Evolutionary conservation across 2,329 filamentous ascomycete genomes (phyloP).

Genomic region (Ascochyta lentis): DNA sequence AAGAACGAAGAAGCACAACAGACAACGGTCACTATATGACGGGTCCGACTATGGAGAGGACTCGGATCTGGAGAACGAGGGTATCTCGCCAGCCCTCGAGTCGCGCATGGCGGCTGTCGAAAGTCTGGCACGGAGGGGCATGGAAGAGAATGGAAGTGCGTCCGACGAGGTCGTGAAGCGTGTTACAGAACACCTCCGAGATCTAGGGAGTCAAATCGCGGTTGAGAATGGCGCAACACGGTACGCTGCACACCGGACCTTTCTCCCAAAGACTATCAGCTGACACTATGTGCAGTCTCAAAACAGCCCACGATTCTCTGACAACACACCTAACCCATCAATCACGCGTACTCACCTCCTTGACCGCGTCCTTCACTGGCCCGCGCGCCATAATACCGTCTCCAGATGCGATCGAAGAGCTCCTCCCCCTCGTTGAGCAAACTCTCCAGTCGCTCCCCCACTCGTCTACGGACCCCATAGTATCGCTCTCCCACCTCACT

Average conservation of each 20-base stretch:
- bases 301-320: constrained; percentile 76
- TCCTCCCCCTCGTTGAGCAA: constrained; percentile 71
- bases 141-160: constrained; percentile 69
- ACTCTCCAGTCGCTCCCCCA: constrained; percentile 72
- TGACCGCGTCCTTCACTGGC: constrained; percentile 74
- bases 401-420: constrained; percentile 68
- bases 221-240: constrained; percentile 76
- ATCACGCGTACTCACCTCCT: constrained; percentile 75
- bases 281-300: constrained; percentile 61
- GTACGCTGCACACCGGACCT: constrained; percentile 51
- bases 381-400: constrained; percentile 70
- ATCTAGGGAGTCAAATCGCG: constrained; percentile 74
- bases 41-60: constrained; percentile 78
- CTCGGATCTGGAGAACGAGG: constrained; percentile 71
- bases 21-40: constrained; percentile 65
- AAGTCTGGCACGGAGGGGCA: constrained; percentile 67
- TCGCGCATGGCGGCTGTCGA: constrained; percentile 76
- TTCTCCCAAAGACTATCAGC: not conserved
- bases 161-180: constrained; percentile 71
- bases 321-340: constrained; percentile 78
- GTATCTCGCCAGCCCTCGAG: constrained; percentile 70
- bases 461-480: constrained; percentile 68
- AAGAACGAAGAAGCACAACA: constrained; percentile 47
- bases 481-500: constrained; percentile 71
- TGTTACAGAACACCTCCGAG: constrained; percentile 72